Base-by-base conservation (phyloP, 78 protist species). In the Dictyostelium firmibasis region DNA sequence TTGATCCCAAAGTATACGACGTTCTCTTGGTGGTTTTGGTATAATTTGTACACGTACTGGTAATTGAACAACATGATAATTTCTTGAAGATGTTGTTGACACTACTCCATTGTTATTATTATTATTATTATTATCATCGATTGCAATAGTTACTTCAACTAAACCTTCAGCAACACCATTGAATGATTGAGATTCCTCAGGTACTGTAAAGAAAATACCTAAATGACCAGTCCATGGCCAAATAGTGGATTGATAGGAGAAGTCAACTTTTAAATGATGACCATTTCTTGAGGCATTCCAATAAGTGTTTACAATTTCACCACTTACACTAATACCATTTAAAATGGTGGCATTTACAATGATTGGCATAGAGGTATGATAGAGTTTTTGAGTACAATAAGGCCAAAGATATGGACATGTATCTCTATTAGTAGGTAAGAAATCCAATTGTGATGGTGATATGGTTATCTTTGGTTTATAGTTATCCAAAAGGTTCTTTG, bases 211-310 rank as follows among this genome's bases (percentile, higher is more conserved):
- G 38, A 62, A 77, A 0, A 98, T 36, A 23, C 97, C 97, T 13
- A 98, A 33, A 35, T 75, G 97, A 2, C 99, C 99, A 0, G 95
- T 69, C 98, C 98, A 98, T 18, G 99, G 99, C 98, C 98, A 98
- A 27, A 98, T 31, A 0, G 20, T 72, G 5, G 44, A 64, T n/a
- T 77, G 74, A 64, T 69, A 85, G 6, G 69, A 20, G 47, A 96
- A 79, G 0, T 6, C 10, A 3, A 95, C 67, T 18, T 95, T 57
- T 14, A 95, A 41, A 23, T 89, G 84, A 14, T 95, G 14, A 38
- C 97, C 97, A 83, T 89, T 76, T 27, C 57, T 44, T 2, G 64
- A 82, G 1, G 97, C 84, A 29, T 31, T 64, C 95, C 93, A 94
- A 27, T 4, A 36, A 0, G 91, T 74, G 18, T 41, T 43, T 14